Evolutionary conservation across 495 filamentous ascomycete species (phyloP).

Genomic region (Xylaria scruposa): DNA sequence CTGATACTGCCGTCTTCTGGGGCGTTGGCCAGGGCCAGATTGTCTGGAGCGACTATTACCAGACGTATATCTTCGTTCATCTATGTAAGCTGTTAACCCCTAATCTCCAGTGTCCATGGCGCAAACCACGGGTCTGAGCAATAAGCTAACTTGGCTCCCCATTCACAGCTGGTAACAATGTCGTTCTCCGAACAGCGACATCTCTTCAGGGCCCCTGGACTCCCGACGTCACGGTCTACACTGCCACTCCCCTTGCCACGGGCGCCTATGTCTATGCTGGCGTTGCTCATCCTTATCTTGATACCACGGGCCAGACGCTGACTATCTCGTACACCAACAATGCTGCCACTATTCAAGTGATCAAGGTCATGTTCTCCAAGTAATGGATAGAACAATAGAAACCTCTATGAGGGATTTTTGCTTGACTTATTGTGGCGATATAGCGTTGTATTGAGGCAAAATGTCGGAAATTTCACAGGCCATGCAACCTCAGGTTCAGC

Average conservation of each 20-base stretch:
- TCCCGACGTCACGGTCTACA: not conserved
- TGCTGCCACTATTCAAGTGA: not conserved
- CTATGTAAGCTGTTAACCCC: not conserved
- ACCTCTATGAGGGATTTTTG: no score
- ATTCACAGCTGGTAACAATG: not conserved
- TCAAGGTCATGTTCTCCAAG: slow-evolving; percentile 3
- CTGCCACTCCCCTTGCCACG: not conserved
- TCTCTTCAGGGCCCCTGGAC: not conserved
- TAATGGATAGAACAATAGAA: not conserved
- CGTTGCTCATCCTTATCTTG: not conserved
- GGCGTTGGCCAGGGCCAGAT: not conserved
- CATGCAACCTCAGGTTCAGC: no score
- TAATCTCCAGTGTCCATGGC: not conserved
- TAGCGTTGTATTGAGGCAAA: no score
- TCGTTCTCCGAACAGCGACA: not conserved
- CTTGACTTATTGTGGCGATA: no score
- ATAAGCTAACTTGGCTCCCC: not conserved
- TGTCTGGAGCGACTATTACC: not conserved
- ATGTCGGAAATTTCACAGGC: no score
- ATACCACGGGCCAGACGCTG: not conserved
- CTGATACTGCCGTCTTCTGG: not conserved
- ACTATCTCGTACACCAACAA: not conserved
- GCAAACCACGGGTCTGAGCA: not conserved
- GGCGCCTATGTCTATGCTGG: not conserved
- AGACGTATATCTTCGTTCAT: not conserved